phyloP scores from a whole-genome alignment of 2,329 filamentous ascomycete genomes.

The Leptographium procerum region DNA sequence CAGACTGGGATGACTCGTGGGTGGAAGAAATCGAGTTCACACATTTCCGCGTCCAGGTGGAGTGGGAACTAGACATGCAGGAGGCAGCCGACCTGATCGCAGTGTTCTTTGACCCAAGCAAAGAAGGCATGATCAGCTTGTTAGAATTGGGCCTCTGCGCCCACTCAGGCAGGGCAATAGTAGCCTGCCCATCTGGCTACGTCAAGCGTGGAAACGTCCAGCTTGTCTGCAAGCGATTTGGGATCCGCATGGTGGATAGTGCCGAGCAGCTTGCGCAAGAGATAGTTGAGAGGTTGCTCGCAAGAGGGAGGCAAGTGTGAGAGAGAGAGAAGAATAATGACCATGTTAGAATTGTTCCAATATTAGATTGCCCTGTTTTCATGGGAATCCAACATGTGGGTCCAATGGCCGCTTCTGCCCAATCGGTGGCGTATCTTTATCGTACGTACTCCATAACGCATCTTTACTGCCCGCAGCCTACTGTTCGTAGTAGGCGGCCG shows the following conservation, averaged over 20 bases:
- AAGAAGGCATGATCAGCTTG: conserved; percentile 44
- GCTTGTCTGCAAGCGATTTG: conserved; percentile 39
- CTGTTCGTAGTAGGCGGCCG: no score
- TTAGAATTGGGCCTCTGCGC: conserved; percentile 47
- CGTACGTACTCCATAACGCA: not conserved
- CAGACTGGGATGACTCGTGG: conserved; percentile 45
- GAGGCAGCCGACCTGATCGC: conserved; percentile 41
- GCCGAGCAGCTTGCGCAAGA: conserved; percentile 24
- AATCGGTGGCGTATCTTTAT: not conserved
- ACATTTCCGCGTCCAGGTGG: conserved; percentile 40
- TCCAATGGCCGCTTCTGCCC: not conserved
- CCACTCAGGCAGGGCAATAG: conserved; percentile 32
- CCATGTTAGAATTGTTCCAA: no score
- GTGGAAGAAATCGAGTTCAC: conserved; percentile 33
- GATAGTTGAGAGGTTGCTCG: not conserved
- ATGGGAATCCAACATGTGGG: not conserved
- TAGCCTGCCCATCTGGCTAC: conserved; percentile 40
- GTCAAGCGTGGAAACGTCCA: conserved; percentile 51
- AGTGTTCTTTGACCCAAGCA: conserved; percentile 42
- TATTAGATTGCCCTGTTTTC: no score
- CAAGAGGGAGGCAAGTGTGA: not conserved
- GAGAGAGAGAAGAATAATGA: no score
- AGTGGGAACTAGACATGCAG: conserved; percentile 51
- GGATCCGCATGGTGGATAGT: conserved; percentile 30
- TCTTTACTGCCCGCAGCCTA: not conserved